Percentiles rank a stretch among this genome's conserved stretches.
Evolutionary conservation across 129 eudicot species (phyloP).

Genomic region (Flaveria brownii): DNA sequence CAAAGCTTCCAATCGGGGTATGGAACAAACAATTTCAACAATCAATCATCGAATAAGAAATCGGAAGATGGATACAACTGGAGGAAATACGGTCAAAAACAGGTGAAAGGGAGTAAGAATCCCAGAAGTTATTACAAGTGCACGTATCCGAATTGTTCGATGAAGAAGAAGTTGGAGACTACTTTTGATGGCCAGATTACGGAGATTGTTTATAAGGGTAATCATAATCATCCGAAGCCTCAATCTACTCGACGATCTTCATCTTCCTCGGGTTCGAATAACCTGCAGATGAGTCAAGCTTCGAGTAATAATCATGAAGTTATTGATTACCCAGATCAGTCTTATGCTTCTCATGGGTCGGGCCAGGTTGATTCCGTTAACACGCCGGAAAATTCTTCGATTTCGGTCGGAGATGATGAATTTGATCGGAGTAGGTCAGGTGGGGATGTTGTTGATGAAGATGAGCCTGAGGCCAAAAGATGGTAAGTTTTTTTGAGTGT

Average conservation of each 20-base stretch:
- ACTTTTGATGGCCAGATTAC: conserved; percentile 73
- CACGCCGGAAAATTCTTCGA: conserved; percentile 76
- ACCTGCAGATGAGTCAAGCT: conserved; percentile 31
- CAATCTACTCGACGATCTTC: conserved; percentile 68
- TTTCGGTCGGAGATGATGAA: conserved; percentile 71
- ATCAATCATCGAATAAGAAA: conserved; percentile 40
- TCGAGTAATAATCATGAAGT: conserved; percentile 23
- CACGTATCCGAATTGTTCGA: conserved; percentile 66
- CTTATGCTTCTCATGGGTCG: conserved; percentile 46
- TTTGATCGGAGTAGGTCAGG: conserved; percentile 57
- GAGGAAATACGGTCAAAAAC: conserved; percentile 91
- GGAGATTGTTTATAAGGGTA: conserved; percentile 83
- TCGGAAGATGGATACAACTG: conserved; percentile 85
- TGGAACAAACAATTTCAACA: conserved; percentile 16
- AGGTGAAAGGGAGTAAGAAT: conserved; percentile 86
- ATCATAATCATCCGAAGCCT: conserved; percentile 83
- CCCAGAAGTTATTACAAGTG: conserved; percentile 92
- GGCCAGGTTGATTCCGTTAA: conserved; percentile 64
- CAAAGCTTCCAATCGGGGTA: conserved; percentile 44
- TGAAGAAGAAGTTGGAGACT: conserved; percentile 78
- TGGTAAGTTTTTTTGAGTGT: conserved; percentile 40
- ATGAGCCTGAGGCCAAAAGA: conserved; percentile 69
- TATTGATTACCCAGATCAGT: conserved; percentile 43
- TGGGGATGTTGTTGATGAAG: conserved; percentile 65
- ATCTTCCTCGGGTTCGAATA: conserved; percentile 47